Base-by-base conservation (phyloP, 2,329 filamentous ascomycete genomes). In the Nemania diffusa region DNA sequence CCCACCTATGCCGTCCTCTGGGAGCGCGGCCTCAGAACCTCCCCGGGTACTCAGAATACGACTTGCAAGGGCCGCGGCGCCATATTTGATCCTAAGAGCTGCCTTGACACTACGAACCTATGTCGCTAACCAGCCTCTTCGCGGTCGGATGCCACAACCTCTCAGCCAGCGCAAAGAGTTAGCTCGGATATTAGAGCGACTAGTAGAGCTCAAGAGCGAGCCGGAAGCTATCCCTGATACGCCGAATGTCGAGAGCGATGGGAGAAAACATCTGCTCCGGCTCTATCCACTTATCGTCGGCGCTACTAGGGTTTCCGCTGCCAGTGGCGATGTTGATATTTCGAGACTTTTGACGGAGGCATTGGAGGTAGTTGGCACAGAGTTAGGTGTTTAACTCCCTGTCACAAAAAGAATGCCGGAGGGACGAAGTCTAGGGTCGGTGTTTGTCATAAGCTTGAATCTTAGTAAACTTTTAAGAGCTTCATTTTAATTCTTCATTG, bases 91-190 rank as follows among this genome's bases (percentile, higher is more conserved):
- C 51, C 83, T 97, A 1, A 90, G 96, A 2, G 89, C 92, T 13
- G 93, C 92, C 0, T 83, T 97, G 17, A 90, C 92, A 0, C 81
- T 98, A n/a, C 90, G 93, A 63, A 85, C 90, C 0, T 98, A 97
- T 76, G 90, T 97, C 52, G 92, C 94, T 3, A 96, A 99, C 78
- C 95, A 97, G 76, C 94, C 95, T 0, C 83, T 99, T 22, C 87
- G 96, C 15, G 94, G 96, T 0, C 87, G 90, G 57, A 96, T 97
- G 89, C 96, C 96, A 4, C 92, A 96, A 77, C 95, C 95, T 0
- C 83, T 93, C 5, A 90, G 89, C 8, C 92, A 97, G 75, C 87
- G 92, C 50, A 90, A 87, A 69, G 96, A 97, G 76, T 81, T 99
- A 11, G 77, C 92, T 4, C 91, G 92, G 74, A 84, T 94, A 26